Percentiles rank a stretch among this genome's conserved stretches.
Conservation (phyloP, 192 early-diverging fungal genomes). For the Gigaspora rosea region DNA sequence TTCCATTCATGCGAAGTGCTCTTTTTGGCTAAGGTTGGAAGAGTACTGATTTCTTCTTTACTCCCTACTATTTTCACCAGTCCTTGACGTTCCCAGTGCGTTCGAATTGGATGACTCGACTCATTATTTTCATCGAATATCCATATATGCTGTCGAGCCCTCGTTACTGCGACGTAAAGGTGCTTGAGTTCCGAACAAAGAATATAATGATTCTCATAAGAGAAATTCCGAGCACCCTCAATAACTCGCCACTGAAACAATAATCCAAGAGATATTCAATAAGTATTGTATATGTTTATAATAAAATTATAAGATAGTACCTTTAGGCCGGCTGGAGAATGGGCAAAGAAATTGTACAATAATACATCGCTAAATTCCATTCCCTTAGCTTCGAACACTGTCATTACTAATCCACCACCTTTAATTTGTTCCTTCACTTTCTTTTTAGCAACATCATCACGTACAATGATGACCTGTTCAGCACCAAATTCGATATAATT, state of each 20-base stretch:
- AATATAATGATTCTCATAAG: neutral
- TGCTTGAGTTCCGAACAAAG: neutral
- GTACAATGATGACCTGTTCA: constrained; percentile 22
- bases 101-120: neutral
- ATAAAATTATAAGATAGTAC: neutral
- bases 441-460: neutral
- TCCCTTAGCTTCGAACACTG: constrained; percentile 3
- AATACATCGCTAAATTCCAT: neutral
- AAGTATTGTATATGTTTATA: neutral
- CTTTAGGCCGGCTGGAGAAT: constrained; percentile 9
- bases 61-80: neutral
- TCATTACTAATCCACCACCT: neutral
- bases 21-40: neutral
- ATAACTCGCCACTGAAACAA: neutral
- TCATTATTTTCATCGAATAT: constrained; percentile 20
- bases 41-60: neutral
- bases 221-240: neutral
- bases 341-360: constrained; percentile 21
- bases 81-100: neutral
- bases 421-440: neutral
- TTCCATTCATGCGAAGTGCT: neutral
- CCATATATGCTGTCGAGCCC: constrained; percentile 20
- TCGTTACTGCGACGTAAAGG: constrained; percentile 26
- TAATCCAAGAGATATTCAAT: neutral
- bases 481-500: constrained; percentile 9